Evolutionary conservation across 805 yeast species (phyloP).

Genomic region (Hanseniaspora jakobsenii): DNA sequence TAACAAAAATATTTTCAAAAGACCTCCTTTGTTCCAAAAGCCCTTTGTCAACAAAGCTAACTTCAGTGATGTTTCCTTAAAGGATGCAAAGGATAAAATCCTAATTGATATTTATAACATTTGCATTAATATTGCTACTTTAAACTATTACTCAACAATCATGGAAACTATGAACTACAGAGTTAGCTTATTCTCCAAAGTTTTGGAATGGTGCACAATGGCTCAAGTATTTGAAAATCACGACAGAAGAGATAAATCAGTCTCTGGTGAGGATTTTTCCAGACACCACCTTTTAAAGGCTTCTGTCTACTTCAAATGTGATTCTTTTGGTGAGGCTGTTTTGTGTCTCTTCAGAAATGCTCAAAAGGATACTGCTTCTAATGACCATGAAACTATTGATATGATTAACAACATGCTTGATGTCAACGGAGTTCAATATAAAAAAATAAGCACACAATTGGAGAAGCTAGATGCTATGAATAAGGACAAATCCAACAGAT

Average conservation of each 20-base stretch:
- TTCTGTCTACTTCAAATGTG: constrained; percentile 15
- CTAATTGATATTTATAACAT: constrained; percentile 26
- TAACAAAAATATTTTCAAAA: constrained; percentile 7
- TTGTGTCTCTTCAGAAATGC: constrained; percentile 33
- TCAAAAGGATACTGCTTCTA: constrained; percentile 41
- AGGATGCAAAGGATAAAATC: constrained; percentile 14
- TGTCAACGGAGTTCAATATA: constrained; percentile 24
- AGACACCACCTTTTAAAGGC: constrained; percentile 14
- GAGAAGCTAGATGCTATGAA: constrained; percentile 18
- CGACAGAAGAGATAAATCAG: constrained; percentile 21
- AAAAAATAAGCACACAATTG: constrained; percentile 20
- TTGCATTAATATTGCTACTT: constrained; percentile 45
- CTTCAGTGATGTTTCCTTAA: constrained; percentile 16
- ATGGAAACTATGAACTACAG: constrained; percentile 30
- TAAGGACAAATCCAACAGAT: constrained; percentile 21
- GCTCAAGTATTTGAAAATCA: constrained; percentile 35
- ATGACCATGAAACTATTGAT: constrained; percentile 33
- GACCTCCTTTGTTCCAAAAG: constrained; percentile 5
- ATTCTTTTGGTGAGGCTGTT: constrained; percentile 16
- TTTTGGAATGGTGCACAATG: constrained; percentile 37
- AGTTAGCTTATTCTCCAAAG: constrained; percentile 34
- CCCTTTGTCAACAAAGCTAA: constrained; percentile 15
- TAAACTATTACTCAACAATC: constrained; percentile 43
- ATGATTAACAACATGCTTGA: constrained; percentile 31
- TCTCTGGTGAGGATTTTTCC: constrained; percentile 3